Base-by-base conservation (phyloP, 495 filamentous ascomycete genomes). In the Xylaria bambusicola region DNA sequence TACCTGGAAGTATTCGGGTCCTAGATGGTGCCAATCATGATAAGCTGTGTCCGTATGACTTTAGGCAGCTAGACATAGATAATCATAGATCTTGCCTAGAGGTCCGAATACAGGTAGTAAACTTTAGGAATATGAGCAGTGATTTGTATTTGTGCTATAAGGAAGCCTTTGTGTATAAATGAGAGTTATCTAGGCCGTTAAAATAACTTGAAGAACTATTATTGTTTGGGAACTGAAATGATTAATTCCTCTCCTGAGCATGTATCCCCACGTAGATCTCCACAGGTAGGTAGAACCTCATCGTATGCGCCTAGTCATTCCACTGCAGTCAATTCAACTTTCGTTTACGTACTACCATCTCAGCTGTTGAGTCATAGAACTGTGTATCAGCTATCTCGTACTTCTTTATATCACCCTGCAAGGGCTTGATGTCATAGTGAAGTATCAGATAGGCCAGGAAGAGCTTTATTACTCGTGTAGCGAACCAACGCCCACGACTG, bases 401-500 rank as follows among this genome's bases (percentile, higher is more conserved):
- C 18, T 31, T 35, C 48, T 51, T 31, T 1, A 31, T 31, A n/a
- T 36, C 48, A 21, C 36, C 48, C n/a, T 27, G 18, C 0, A 63
- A 23, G 4, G 64, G 33, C 21, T 66, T 35, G 27, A 68, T 45
- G 20, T 68, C 65, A 18, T 68, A 66, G 13, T 60, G 45, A 33
- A 51, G 56, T 21, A 56, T 26, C 53, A 68, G 31, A 46, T 68
- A 63, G 4, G 65, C 64, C 23, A 68, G 36, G 15, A 68, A 9
- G 24, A 68, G 35, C 33, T 68, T 68, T 12, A 66, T 56, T 21
- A 62, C 52, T 3, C 52, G 50, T 9, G 63, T 56, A 9, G 50
- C 65, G 15, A 68, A 60, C 48, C 59, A 68, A 2, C 63, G 64
- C 15, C 65, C 65, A 9, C 63, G 63, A 48, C 65, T 68, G 13